Base-by-base conservation (phyloP, 2,329 filamentous ascomycete genomes). In the Bisporella sp. region DNA sequence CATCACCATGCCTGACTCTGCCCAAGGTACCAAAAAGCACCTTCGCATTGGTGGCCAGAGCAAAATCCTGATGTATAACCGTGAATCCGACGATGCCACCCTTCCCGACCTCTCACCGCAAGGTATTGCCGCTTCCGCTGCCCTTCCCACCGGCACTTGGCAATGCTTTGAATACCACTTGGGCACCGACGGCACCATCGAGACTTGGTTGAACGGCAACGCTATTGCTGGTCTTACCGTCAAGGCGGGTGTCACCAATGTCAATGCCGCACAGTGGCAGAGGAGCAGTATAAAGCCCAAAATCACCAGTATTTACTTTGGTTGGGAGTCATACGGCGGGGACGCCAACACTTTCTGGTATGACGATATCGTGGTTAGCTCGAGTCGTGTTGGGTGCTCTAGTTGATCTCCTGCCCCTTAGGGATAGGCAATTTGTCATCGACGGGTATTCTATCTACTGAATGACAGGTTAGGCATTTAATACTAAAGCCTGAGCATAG, bases 51-150 rank as follows among this genome's bases (percentile, higher is more conserved):
- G 79, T 41, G 79, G 78, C 5, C 79, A 82, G 64, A 75, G 67
- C 67, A 72, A 74, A 55, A 82, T 83, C 60, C 65, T 82, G 33
- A 82, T 82, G 78, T 82, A 77, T 71, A 82, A 82, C 71, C 78
- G 78, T 63, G 79, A 83, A 60, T 72, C 73, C 12, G 78, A 82
- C 63, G 79, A 83, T 53, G 79, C 79, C 0, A 82, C 79, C 1
- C 74, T 83, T 0, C 79, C 79, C 0, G 77, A 82, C 50, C 73
- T 82, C 21, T 81, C 76, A 0, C 79, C 79, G 0, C 69, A 79
- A 30, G 79, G 79, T 9, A 78, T 81, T 47, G 76, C 77, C 1
- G 63, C 76, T 1, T 82, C 78, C 3, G 67, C 64, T 1, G 67
- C 72, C 2, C 72, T 82, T 32, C 71, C 77, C 0, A 69, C 76